Evolutionary conservation across 2,329 filamentous ascomycete genomes (phyloP), one percentile per base, ranked within the genome.

Genomic region (Aspergillus awamori): DNA sequence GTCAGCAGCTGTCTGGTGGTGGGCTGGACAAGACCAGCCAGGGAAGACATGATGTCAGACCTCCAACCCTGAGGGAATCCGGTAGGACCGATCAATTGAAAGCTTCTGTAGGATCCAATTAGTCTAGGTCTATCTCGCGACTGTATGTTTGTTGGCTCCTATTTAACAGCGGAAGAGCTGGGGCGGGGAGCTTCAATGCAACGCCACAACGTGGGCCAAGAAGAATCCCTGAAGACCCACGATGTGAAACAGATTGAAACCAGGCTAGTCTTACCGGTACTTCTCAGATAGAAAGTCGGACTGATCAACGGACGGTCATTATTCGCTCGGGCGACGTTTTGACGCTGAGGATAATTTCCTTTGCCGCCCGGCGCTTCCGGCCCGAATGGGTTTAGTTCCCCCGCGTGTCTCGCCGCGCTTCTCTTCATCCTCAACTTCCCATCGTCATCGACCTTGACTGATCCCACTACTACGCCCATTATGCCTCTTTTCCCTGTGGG

Each of bases 401-500:
- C 59, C 61, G 59, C 66, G 67, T 36, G 33, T 36, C 70, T 70
- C 71, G 72, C 70, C 72, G 68, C 69, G 62, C 49, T 65, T 58
- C 68, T 69, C 71, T 70, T 70, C 56, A 47, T 52, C 52, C 13
- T 15, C 24, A 39, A 11, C 47, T 41, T 52, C 22, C 39, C 13
- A 11, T 58, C 30, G 20, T 33, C 53, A 28, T 47, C 45, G n/a
- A 22, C 28, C 30, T 49, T 47, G 36, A 15, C 43, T 51, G 47
- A 39, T 15, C 33, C 56, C 36, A 24, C 17, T 38, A 36, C 17
- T 13, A 15, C 17, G 15, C 22, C 28, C 48, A 72, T 60, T 39
- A 78, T 78, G 76, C 76, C 76, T 58, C 65, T 69, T 56, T 76
- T 78, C 54, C 75, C 76, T 30, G 73, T 72, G 68, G 70, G 72